Conservation (phyloP, 257 asterid genomes). For the Schizonepeta tenuifolia region DNA sequence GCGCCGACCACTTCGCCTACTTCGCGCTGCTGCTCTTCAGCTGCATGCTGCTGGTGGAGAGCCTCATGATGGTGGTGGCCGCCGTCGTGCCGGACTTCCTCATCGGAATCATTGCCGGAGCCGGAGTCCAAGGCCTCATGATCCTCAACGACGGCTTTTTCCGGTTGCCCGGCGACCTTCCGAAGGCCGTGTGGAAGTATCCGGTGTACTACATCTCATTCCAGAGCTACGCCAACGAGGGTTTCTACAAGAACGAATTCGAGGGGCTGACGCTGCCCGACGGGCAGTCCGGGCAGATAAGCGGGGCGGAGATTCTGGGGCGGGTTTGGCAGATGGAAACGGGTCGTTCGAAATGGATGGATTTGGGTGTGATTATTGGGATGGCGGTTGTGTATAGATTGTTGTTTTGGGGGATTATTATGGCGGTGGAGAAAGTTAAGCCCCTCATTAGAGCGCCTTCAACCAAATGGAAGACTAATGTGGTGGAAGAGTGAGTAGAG, state of each 20-base stretch:
- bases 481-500: constrained; percentile 17
- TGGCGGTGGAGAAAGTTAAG: constrained; percentile 32
- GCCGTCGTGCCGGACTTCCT: constrained; percentile 48
- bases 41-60: constrained; percentile 54
- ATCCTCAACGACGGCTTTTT: constrained; percentile 50
- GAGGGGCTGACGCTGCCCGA: constrained; percentile 40
- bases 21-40: constrained; percentile 44
- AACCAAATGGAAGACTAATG: constrained; percentile 1
- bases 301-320: constrained; percentile 43
- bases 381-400: constrained; percentile 44
- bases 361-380: constrained; percentile 43
- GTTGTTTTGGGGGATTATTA: constrained; percentile 40
- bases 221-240: constrained; percentile 50
- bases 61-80: constrained; percentile 58
- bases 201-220: constrained; percentile 48
- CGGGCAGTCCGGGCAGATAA: constrained; percentile 29
- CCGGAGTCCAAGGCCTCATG: constrained; percentile 55
- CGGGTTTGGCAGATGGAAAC: constrained; percentile 43
- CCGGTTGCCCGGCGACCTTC: constrained; percentile 47
- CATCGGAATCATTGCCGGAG: constrained; percentile 48
- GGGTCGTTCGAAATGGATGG: constrained; percentile 49
- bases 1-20: constrained; percentile 39
- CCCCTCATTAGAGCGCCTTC: constrained; percentile 27
- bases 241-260: constrained; percentile 55
- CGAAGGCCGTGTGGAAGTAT: constrained; percentile 46